Evolutionary conservation across 192 early-diverging fungal species (phyloP).

Genomic region (Powellomyces hirtus): DNA sequence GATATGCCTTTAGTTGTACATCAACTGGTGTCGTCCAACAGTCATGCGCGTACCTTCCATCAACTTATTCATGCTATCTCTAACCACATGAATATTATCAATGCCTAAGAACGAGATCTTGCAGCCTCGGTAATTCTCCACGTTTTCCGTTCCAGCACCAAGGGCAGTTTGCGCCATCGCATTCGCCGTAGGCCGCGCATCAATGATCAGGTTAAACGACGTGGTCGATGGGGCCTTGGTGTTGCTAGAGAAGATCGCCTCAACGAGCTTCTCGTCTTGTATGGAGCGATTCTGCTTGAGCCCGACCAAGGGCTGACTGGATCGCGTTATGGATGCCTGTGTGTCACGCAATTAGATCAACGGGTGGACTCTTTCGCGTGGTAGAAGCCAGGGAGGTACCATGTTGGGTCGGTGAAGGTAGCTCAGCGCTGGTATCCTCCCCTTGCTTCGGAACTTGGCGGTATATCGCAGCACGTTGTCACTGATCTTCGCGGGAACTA

Average conservation of each 20-base stretch:
- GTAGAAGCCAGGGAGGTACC: constrained; percentile 35
- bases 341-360: background rate
- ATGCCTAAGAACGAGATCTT: constrained; percentile 88
- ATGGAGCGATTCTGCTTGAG: constrained; percentile 92
- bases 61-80: constrained; percentile 81
- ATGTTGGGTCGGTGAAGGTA: constrained; percentile 83
- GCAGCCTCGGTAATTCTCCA: constrained; percentile 88
- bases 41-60: constrained; percentile 71
- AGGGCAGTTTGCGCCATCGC: constrained; percentile 88
- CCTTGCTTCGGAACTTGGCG: constrained; percentile 85
- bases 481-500: constrained; percentile 83
- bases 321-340: constrained; percentile 85
- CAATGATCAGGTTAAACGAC: constrained; percentile 78
- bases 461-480: constrained; percentile 89
- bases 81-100: constrained; percentile 98
- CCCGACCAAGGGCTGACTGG: constrained; percentile 93
- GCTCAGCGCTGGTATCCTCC: constrained; percentile 81
- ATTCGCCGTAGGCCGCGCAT: constrained; percentile 93
- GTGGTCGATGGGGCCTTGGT: constrained; percentile 27
- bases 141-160: constrained; percentile 93
- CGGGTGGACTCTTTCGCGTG: background rate
- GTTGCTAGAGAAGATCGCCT: constrained; percentile 77
- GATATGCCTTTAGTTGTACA: too few relatives aligned
- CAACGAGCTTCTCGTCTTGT: constrained; percentile 96
- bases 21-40: too few relatives aligned